Evolutionary conservation across 2,329 filamentous ascomycete genomes (phyloP).

Genomic region (Capronia americana): DNA sequence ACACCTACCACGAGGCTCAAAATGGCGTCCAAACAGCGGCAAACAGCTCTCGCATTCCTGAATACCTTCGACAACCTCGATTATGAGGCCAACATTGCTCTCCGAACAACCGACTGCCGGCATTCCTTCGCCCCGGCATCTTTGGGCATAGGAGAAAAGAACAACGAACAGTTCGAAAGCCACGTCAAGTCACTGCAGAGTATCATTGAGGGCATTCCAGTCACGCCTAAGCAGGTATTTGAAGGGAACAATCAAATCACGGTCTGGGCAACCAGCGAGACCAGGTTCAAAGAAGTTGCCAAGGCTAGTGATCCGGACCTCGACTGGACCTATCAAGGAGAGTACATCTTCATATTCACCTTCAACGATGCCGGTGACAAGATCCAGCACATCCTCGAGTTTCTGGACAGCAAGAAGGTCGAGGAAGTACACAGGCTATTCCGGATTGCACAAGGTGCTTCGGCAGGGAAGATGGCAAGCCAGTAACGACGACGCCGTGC

Average conservation of each 20-base stretch:
- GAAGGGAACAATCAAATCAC: slow-evolving; percentile 39
- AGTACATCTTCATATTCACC: slow-evolving; percentile 45
- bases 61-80: slow-evolving; percentile 27
- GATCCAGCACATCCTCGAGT: slow-evolving; percentile 43
- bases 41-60: slow-evolving; percentile 26
- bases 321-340: slow-evolving; percentile 43
- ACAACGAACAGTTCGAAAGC: slow-evolving; percentile 25
- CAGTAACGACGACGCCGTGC: background rate
- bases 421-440: slow-evolving; percentile 5
- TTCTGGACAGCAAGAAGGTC: slow-evolving; percentile 44
- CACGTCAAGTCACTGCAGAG: slow-evolving; percentile 27
- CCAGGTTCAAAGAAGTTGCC: slow-evolving; percentile 41
- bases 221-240: slow-evolving; percentile 32
- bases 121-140: slow-evolving; percentile 26
- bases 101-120: slow-evolving; percentile 17
- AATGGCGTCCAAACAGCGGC: slow-evolving; percentile 13
- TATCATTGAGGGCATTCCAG: slow-evolving; percentile 28
- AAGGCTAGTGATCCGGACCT: slow-evolving; percentile 36
- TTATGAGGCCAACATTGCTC: slow-evolving; percentile 17
- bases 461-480: background rate
- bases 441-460: background rate
- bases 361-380: slow-evolving; percentile 43
- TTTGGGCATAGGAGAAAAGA: slow-evolving; percentile 6
- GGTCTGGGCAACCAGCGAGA: slow-evolving; percentile 41
- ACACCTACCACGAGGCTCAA: background rate